Base-by-base conservation (phyloP, 2,329 filamentous ascomycete genomes). In the Sporothrix mexicana region DNA sequence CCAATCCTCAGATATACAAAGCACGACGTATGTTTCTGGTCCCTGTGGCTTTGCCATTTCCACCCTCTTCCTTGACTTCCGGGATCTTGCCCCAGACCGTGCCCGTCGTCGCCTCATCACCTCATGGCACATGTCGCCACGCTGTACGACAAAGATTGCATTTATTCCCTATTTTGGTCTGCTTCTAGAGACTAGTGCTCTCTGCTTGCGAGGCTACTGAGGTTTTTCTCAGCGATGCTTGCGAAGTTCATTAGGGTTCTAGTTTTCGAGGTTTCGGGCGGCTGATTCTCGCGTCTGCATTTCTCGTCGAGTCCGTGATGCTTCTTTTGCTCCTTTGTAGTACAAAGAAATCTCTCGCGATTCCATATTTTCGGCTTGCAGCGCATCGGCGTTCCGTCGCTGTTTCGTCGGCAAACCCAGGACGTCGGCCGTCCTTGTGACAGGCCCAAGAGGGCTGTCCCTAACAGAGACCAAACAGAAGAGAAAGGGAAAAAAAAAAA, bases 101-200 rank as follows among this genome's bases (percentile, higher is more conserved):
- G 30, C 7, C 30, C 7, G 30, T 36, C 6, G n/a, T 25, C 23
- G 51, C 51, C 51, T 43, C 17, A 10, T 64, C 23, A 41, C 61
- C 41, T 61, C 59, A 51, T 67, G 13, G 45, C 45, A 20, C 20
- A 36, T 67, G 30, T 45, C 45, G 25, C 64, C 17, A 25, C 66
- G 23, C 66, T 25, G 9, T 25, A 53, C 23, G 3, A 36, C 30
- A 36, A 5, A 36, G 5, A 36, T 36, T 55, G 13, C 47, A 30
- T 20, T 20, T 7, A 55, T 55, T 23, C 47, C 47, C 12, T 51
- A 15, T 5, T 51, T 51, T 17, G 6, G 15, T 25, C 8, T n/a
- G 9, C 23, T 9, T 47, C 45, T 47, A 17, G 51, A 53, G n/a
- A 25, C 51, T 51, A 15, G n/a, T 47, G 20, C n/a, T 3, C 20